Base-by-base conservation (phyloP, 352 stramenopile species). In the Thalassiosira livingstoniorum region DNA sequence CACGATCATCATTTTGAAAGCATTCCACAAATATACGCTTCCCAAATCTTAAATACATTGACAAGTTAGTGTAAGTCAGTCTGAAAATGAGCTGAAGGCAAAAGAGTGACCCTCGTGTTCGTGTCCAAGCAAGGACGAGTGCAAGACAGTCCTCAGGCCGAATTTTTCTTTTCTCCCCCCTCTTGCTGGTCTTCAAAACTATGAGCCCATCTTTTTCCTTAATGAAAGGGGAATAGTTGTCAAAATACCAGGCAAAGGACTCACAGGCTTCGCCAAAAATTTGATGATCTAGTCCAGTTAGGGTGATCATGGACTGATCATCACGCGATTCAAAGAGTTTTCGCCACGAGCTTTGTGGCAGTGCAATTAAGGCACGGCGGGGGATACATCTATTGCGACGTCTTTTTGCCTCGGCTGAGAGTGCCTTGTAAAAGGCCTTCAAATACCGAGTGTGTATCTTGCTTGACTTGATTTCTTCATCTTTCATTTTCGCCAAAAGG, bases 1-100 rank as follows among this genome's bases (percentile, higher is more conserved):
- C 63, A 37, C 35, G 4, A n/a, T 4, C 4, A 39, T 71, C n/a
- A 47, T 47, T 1, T 13, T 21, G 60, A 18, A 47, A 47, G 23
- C n/a, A 25, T 27, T 68, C 60, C 1, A 47, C 60, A 4, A 68
- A 15, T 18, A 47, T 42, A 27, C 13, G 25, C 11, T 29, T 42
- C 11, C 29, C 60, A 68, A 68, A 68, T 42, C 27, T 1, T 23
- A 68, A 18, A 47, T 68, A 68, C 29, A 51, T 45, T 11, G 27
- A 25, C 29, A 68, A 34, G 27, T 68, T 68, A 25, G 29, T 68
- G 21, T n/a, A 35, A 4, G 60, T 51, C 21, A 68, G 3, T 51
- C 60, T 34, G 47, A 68, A 47, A 34, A 35, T 15, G 29, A 68
- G 23, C 60, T 68, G 31, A 10, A 68, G 29, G 47, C n/a, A 42